Evolutionary conservation across 1,284 basidiomycete genomes (phyloP).

Genomic region (Tilletia setariae): DNA sequence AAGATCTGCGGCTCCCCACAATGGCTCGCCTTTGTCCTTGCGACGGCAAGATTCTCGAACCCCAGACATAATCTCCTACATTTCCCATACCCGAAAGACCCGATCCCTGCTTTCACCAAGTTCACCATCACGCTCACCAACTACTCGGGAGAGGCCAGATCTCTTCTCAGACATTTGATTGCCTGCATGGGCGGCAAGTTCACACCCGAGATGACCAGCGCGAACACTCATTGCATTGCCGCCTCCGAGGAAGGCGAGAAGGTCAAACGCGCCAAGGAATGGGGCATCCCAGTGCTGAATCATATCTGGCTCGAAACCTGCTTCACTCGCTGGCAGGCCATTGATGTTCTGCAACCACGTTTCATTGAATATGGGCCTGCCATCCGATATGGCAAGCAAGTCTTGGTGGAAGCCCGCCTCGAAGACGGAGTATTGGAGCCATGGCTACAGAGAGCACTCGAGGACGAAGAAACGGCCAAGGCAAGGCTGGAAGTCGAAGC

Average conservation of each 20-base stretch:
- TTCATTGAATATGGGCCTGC: slow-evolving; percentile 9
- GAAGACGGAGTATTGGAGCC: slow-evolving; percentile 7
- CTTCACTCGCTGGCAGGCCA: slow-evolving; percentile 67
- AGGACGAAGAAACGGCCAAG: background rate
- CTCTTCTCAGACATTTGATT: slow-evolving; percentile 80
- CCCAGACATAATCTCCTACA: slow-evolving; percentile 68
- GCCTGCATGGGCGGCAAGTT: slow-evolving; percentile 72
- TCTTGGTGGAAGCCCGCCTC: slow-evolving; percentile 7
- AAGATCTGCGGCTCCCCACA: slow-evolving; percentile 73
- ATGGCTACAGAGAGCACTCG: background rate
- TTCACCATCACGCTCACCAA: slow-evolving; percentile 79
- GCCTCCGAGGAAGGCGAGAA: slow-evolving; percentile 76
- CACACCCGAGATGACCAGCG: slow-evolving; percentile 68
- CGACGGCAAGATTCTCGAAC: slow-evolving; percentile 63
- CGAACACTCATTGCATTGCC: slow-evolving; percentile 74
- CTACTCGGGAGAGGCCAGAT: slow-evolving; percentile 75
- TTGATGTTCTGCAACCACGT: slow-evolving; percentile 16
- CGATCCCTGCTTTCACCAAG: slow-evolving; percentile 53
- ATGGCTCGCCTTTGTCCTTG: slow-evolving; percentile 76
- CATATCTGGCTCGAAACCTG: slow-evolving; percentile 87
- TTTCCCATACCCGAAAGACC: slow-evolving; percentile 60
- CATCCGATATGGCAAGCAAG: background rate
- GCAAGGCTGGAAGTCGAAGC: background rate
- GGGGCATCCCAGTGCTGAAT: slow-evolving; percentile 81
- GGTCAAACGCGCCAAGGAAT: slow-evolving; percentile 68